phyloP scores from a whole-genome alignment of 345 rosid genomes.

The Brassica carinata region DNA sequence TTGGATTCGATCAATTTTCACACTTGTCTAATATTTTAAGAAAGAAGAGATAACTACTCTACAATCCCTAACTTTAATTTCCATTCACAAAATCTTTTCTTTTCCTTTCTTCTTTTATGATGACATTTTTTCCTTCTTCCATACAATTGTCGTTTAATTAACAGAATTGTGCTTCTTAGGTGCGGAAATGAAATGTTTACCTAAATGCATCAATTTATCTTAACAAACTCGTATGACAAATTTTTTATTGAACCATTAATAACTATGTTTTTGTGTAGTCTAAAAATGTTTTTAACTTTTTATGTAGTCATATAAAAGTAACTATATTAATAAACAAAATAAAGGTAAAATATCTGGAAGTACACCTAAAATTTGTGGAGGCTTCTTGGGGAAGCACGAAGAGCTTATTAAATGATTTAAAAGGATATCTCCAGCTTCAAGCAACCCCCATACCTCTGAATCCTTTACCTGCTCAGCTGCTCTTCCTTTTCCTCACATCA shows the following conservation, averaged over 20 bases:
- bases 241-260: neutral
- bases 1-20: neutral
- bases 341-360: constrained; percentile 12
- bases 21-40: neutral
- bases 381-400: constrained; percentile 25
- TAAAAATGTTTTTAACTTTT: neutral
- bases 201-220: neutral
- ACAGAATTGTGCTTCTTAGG: neutral
- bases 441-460: constrained; percentile 45
- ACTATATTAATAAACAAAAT: neutral
- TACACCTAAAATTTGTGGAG: constrained; percentile 21
- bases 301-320: constrained; percentile 12
- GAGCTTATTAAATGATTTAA: constrained; percentile 16
- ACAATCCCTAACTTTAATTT: neutral
- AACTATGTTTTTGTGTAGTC: neutral
- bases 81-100: neutral
- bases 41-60: neutral
- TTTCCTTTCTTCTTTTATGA: neutral
- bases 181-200: neutral
- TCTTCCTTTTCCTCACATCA: constrained; percentile 33
- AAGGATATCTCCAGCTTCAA: constrained; percentile 40
- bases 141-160: neutral
- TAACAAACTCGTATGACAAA: neutral
- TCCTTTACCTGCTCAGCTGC: constrained; percentile 44
- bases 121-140: neutral